Evolutionary conservation across 345 rosid genomes (phyloP), one percentile per base, ranked within the genome.

Genomic region (Pugionium cornutum): DNA sequence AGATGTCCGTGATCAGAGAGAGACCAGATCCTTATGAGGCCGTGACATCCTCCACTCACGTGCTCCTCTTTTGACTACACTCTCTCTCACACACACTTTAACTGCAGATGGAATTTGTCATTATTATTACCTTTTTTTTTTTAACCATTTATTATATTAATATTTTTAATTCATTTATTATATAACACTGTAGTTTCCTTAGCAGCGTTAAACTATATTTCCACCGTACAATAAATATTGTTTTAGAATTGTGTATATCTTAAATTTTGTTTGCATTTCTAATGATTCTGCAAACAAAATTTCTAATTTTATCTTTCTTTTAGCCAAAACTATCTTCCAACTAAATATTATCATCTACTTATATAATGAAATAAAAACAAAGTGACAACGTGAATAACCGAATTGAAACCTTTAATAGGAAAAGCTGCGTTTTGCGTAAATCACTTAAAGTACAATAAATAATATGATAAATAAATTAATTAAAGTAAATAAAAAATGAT

Each of bases 1-100:
- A 61, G 11, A 40, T 35, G 56, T 55, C 58, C n/a, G 62, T 59
- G 36, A 73, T 66, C 33, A 31, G n/a, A 46, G 55, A 60, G 68
- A 67, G 77, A 74, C 64, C 60, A 74, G 64, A 74, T 67, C 68
- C 77, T 54, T 74, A 48, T 65, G 68, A 74, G 69, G 62, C 77
- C 69, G 77, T 67, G 73, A 74, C 77, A 62, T 55, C 53, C 58
- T 49, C 61, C 64, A 67, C 53, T 74, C 73, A 68, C 73, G 69
- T 74, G 74, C 69, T 34, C 69, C 73, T 67, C 69, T 67, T 74
- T 74, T 74, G 77, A 74, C 77, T 66, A 66, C 56, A 10, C 31
- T 62, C 61, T n/a, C 74, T 34, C 66, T 27, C 33, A 25, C 25
- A 11, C 7, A 33, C 18, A 48, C 57, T 62, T 70, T 62, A 62